phyloP scores from a whole-genome alignment of 129 eudicot genomes.

The Artemisia tridentata region DNA sequence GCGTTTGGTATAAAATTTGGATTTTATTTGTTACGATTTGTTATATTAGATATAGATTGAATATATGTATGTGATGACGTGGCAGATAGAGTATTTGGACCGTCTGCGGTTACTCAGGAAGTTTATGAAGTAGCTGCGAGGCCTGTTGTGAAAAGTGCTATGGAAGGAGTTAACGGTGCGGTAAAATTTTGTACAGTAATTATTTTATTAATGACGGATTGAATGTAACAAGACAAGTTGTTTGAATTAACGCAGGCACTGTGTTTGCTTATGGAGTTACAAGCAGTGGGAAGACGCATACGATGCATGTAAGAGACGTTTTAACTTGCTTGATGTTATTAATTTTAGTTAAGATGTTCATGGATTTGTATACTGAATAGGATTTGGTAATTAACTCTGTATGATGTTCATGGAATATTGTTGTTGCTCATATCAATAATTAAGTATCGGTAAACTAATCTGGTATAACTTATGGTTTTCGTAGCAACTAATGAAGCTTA shows the following conservation, averaged over 20 bases:
- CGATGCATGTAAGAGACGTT: constrained; percentile 85
- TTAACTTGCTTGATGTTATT: constrained; percentile 8
- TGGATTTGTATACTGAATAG: neutral
- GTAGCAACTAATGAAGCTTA: constrained; percentile 4
- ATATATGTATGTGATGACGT: constrained; percentile 16
- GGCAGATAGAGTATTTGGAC: constrained; percentile 90
- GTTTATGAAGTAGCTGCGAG: constrained; percentile 96
- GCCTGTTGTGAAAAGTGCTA: constrained; percentile 90
- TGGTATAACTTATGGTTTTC: neutral
- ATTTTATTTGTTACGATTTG: neutral
- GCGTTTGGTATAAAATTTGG: constrained; percentile 64
- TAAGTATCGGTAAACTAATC: neutral
- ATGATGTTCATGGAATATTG: neutral
- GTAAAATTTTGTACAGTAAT: constrained; percentile 3
- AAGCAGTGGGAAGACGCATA: constrained; percentile 99
- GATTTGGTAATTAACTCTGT: neutral
- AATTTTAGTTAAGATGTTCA: constrained; percentile 3
- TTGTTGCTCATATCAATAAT: neutral
- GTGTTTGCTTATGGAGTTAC: constrained; percentile 99
- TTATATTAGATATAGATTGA: neutral
- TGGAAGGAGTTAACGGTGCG: constrained; percentile 97
- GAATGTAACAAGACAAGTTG: neutral
- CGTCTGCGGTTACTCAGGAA: constrained; percentile 68
- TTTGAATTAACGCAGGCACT: constrained; percentile 58
- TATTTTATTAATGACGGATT: neutral